phyloP scores from a whole-genome alignment of 345 rosid genomes.

The Gossypium mustelinum region DNA sequence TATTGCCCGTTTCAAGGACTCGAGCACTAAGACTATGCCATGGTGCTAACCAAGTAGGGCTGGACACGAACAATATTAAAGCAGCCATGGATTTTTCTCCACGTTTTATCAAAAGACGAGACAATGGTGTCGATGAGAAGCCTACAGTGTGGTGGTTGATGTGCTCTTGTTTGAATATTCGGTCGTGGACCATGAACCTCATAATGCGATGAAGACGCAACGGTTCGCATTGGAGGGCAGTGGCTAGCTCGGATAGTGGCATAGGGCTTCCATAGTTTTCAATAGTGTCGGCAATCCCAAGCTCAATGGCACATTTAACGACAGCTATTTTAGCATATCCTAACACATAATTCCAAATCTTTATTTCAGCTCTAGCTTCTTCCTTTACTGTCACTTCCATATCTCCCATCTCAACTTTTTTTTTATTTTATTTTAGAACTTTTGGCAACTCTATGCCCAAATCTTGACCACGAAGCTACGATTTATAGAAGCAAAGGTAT shows the following conservation, averaged over 20 bases:
- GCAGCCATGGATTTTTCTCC: constrained; percentile 43
- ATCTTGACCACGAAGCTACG: neutral
- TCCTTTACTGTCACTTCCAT: neutral
- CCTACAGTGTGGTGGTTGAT: constrained; percentile 19
- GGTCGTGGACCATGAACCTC: constrained; percentile 55
- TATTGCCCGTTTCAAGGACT: constrained; percentile 28
- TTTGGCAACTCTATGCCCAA: neutral
- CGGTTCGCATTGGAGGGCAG: constrained; percentile 42
- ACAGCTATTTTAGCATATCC: constrained; percentile 21
- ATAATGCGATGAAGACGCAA: constrained; percentile 53
- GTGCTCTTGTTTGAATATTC: constrained; percentile 39
- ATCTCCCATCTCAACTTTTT: neutral
- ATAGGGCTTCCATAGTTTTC: constrained; percentile 41
- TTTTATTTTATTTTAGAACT: neutral
- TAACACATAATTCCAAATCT: neutral
- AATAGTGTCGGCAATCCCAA: constrained; percentile 60
- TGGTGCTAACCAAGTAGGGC: constrained; percentile 50
- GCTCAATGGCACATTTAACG: constrained; percentile 74
- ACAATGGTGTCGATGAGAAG: constrained; percentile 50
- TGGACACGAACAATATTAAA: constrained; percentile 39
- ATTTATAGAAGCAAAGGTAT: neutral
- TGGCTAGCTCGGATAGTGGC: constrained; percentile 46
- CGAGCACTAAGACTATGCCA: constrained; percentile 50
- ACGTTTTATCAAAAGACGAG: constrained; percentile 41
- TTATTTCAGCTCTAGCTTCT: neutral